Evolutionary conservation across 2,329 filamentous ascomycete genomes (phyloP), one percentile per base, ranked within the genome.

Genomic region (Ceratocystis cacaofunesta): DNA sequence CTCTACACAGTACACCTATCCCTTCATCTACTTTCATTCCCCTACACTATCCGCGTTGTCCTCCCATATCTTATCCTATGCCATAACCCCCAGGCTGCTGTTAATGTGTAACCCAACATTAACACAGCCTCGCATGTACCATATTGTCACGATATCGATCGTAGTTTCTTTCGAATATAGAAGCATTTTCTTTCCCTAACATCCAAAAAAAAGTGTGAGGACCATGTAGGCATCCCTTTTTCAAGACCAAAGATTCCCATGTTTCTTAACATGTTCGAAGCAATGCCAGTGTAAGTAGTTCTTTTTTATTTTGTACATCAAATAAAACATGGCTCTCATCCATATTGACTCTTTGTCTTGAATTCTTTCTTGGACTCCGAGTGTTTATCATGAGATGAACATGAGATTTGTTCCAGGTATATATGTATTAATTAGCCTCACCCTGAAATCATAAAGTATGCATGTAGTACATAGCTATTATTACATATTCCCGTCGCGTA

Each of bases 101-200:
- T 58, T 8, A 50, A 22, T 28, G 48, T 52, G 15, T 10, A 19
- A 10, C 32, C 19, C 19, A 30, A 7, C 22, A 36, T 50, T n/a
- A 32, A 44, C 61, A 64, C 19, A 25, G 62, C 25, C 19, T 64
- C 58, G 62, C 63, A 58, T 67, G 66, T 67, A 65, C 66, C 30
- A 67, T 63, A 65, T 62, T 67, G 66, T 65, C 62, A 67, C 66
- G 62, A 65, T 67, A 67, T 57, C 48, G 32, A 62, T 55, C 61
- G 30, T 36, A 64, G 48, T 57, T 46, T 46, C 25, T 41, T 58
- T 61, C 55, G 15, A 58, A 58, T 58, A 58, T 58, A 58, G 55
- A 63, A 52, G 30, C 22, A 15, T 52, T 63, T 52, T 30, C 4
- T 52, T 36, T 22, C 32, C 19, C 19, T 10, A 17, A 15, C 60